Base-by-base conservation (phyloP, 23 red algal species). In the Chondrus crispus region DNA sequence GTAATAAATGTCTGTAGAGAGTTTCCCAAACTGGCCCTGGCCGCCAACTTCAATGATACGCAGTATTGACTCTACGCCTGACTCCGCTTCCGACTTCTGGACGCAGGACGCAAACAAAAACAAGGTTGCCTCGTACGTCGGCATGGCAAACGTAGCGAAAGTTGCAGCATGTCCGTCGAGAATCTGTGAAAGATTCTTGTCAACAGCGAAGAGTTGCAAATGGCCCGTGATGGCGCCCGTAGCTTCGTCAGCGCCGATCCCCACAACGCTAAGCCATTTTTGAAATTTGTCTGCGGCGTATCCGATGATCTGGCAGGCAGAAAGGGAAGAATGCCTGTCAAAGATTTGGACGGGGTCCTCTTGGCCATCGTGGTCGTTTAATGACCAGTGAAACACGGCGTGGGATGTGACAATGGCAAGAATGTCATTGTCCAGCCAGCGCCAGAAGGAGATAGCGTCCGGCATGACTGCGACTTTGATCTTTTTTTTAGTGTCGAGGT, bases 1-100 rank as follows among this genome's bases (percentile, higher is more conserved):
- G 51, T 96, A 96, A 36, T 93, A 95, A 40, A 99, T 99, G 22
- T 96, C 91, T n/a, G 88, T 90, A 22, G 68, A 76, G 46, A 81
- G 49, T 39, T 99, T 96, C 11, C 89, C 94, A 84, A 96, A 99
- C 20, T 58, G 55, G 14, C 84, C 47, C 5, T 49, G 46, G n/a
- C 84, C 89, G 46, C 93, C 97, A 32, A 99, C 57, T 68, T 99
- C 91, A 58, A 99, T 88, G 41, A 98, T 88, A 2, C 88, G 91
- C 18, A 98, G 85, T 40, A 90, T 63, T 42, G 80, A 54, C 44
- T 93, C 88, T 4, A 70, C 51, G 24, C 54, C 70, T n/a, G n/a
- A n/a, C 22, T 66, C 85, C 32, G 69, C 68, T 14, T 80, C 79
- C 3, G 36, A 45, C 60, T 80, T 81, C 24, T 46, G 46, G 32